These are phyloP conservation scores for Macrolepiota albuminosa DNA, from an alignment of 768 basidiomycete genomes.

Conservation along the genomic window DNA sequence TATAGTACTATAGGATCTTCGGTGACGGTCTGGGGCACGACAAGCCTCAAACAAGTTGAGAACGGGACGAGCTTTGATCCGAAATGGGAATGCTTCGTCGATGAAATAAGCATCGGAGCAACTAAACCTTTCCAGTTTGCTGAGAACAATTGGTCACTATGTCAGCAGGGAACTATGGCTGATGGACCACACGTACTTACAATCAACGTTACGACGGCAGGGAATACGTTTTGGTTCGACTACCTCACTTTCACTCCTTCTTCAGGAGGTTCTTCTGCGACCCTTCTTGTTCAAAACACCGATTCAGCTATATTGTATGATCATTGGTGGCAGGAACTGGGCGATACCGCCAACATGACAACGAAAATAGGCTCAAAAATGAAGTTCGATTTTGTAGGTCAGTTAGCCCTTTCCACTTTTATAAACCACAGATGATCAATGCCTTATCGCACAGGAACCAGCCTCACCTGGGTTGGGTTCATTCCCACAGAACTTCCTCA, in stretches of 20 bases:
- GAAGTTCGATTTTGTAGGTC: conserved; percentile 8
- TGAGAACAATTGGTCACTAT: conserved; percentile 20
- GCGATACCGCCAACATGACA: conserved; percentile 3
- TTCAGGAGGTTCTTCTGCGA: not conserved
- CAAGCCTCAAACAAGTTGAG: conserved; percentile 6
- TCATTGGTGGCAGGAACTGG: not conserved
- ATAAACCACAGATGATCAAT: not conserved
- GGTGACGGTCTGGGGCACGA: conserved; percentile 18
- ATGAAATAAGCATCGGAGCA: conserved; percentile 15
- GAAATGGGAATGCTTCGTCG: conserved; percentile 23
- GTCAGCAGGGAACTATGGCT: conserved; percentile 8
- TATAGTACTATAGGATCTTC: conserved; percentile 2
- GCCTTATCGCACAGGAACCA: conserved; percentile 1
- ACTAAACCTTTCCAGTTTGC: conserved; percentile 5
- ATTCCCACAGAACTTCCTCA: conserved; percentile 4
- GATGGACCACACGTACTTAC: conserved; percentile 21
- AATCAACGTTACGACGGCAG: conserved; percentile 15
- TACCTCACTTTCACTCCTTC: conserved; percentile 21
- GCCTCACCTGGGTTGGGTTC: conserved; percentile 8
- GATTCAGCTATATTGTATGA: conserved; percentile 1
- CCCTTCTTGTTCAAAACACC: conserved; percentile 5
- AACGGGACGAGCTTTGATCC: conserved; percentile 13
- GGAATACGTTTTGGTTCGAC: conserved; percentile 27
- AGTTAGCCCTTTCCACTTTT: not conserved
- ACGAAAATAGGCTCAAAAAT: conserved; percentile 1